Conservation (phyloP, 2,329 filamentous ascomycete species). For the Mycosphaerella sp. region DNA sequence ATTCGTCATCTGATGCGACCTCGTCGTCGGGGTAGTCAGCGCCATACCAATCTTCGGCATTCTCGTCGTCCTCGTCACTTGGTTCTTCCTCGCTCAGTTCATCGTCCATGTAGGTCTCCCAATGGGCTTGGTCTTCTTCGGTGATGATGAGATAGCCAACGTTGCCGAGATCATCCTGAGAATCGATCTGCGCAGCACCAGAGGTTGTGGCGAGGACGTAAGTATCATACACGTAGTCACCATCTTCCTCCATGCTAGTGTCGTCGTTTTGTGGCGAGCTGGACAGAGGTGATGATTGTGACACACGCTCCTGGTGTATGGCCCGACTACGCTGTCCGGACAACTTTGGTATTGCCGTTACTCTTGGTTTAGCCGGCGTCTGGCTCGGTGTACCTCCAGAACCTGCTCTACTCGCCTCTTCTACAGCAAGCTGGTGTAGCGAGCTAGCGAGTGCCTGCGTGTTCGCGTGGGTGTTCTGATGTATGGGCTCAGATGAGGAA, state of each 20-base stretch:
- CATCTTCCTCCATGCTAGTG: slow-evolving; percentile 39
- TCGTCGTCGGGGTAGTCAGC: slow-evolving; percentile 78
- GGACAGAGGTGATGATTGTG: slow-evolving; percentile 6
- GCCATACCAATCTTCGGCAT: slow-evolving; percentile 71
- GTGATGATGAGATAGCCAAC: slow-evolving; percentile 46
- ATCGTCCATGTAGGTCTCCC: slow-evolving; percentile 52
- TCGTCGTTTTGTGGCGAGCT: slow-evolving; percentile 28
- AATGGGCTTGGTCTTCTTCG: slow-evolving; percentile 49
- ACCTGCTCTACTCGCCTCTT: slow-evolving; percentile 20
- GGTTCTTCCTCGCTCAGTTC: slow-evolving; percentile 47
- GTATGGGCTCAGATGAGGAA: background rate
- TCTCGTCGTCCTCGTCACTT: slow-evolving; percentile 57
- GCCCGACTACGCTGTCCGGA: slow-evolving; percentile 24
- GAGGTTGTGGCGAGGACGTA: slow-evolving; percentile 45
- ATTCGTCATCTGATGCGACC: slow-evolving; percentile 64
- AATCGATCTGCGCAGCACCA: slow-evolving; percentile 28
- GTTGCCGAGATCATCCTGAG: slow-evolving; percentile 24
- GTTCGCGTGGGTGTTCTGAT: slow-evolving; percentile 4
- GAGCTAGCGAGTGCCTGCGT: slow-evolving; percentile 24
- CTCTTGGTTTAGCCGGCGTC: slow-evolving; percentile 15
- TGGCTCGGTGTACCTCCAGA: background rate
- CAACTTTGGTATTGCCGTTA: slow-evolving; percentile 27
- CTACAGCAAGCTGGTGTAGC: slow-evolving; percentile 27
- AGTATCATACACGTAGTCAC: slow-evolving; percentile 58
- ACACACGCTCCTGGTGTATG: slow-evolving; percentile 21